phyloP scores from a whole-genome alignment of 441 rosid species.

The Rhodomyrtus psidioides region DNA sequence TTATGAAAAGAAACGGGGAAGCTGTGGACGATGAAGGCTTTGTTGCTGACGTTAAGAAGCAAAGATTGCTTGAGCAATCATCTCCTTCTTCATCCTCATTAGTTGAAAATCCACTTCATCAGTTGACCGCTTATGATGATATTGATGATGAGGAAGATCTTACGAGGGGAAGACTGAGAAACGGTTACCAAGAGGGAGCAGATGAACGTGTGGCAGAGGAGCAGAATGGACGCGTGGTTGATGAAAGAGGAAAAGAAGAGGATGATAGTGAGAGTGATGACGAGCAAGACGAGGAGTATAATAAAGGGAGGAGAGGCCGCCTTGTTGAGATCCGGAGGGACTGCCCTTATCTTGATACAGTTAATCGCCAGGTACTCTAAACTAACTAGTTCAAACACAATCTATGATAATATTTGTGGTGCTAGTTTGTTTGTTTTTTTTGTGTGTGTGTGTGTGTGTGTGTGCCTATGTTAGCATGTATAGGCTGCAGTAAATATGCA shows the following conservation, averaged over 20 bases:
- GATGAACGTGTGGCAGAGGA: neutral
- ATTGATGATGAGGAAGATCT: conserved; percentile 38
- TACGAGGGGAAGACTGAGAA: neutral
- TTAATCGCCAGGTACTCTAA: conserved; percentile 74
- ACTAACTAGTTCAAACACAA: neutral
- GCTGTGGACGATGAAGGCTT: conserved; percentile 25
- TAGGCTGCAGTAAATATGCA: neutral
- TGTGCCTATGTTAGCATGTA: neutral
- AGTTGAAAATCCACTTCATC: conserved; percentile 59
- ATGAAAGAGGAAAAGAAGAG: conserved; percentile 14
- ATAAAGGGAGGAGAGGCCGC: conserved; percentile 30
- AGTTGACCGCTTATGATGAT: conserved; percentile 49
- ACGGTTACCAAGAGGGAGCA: neutral
- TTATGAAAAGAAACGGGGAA: conserved; percentile 45
- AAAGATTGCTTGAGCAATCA: conserved; percentile 21
- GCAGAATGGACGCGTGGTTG: neutral
- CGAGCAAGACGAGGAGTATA: neutral
- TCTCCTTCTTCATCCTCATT: conserved; percentile 16
- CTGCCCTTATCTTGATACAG: conserved; percentile 94
- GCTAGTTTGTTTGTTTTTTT: neutral
- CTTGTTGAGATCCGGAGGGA: conserved; percentile 72
- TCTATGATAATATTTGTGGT: neutral
- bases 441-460: too few relatives aligned
- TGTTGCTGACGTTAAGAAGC: conserved; percentile 28
- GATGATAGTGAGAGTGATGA: conserved; percentile 23